Conservation (phyloP, 768 basidiomycete genomes). For the Mycena epipterygia region DNA sequence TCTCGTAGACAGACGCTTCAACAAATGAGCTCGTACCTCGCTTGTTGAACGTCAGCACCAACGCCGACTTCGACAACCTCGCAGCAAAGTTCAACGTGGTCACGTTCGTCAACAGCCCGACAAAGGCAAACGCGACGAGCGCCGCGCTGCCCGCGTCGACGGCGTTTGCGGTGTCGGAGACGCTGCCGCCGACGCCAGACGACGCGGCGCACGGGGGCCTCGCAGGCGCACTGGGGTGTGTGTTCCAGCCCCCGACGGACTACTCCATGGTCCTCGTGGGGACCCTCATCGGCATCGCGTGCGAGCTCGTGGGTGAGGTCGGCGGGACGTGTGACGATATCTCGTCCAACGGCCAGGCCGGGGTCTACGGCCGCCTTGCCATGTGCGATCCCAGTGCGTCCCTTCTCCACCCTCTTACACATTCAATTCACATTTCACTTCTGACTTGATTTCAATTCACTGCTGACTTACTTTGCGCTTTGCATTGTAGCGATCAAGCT, state of each 20-base stretch:
- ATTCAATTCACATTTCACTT: too few relatives aligned
- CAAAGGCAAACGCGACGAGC: conserved; percentile 53
- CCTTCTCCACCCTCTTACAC: not conserved
- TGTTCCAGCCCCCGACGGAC: conserved; percentile 73
- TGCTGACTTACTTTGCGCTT: not conserved
- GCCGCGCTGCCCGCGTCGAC: too few relatives aligned
- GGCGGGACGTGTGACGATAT: conserved; percentile 79
- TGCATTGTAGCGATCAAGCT: conserved; percentile 24
- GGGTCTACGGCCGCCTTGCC: conserved; percentile 82
- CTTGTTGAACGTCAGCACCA: conserved; percentile 76
- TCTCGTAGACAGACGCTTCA: too few relatives aligned
- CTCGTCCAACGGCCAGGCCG: conserved; percentile 77
- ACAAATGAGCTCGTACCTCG: too few relatives aligned
- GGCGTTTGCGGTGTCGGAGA: too few relatives aligned
- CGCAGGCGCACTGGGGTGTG: conserved; percentile 76
- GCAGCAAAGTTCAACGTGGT: conserved; percentile 70
- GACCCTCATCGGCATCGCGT: conserved; percentile 74
- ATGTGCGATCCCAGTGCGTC: conserved; percentile 84
- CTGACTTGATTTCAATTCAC: not conserved
- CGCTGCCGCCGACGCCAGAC: conserved; percentile 90
- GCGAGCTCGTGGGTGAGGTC: conserved; percentile 76
- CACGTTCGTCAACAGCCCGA: conserved; percentile 68
- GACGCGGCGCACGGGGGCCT: conserved; percentile 84
- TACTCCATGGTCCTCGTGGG: conserved; percentile 77
- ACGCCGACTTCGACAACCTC: conserved; percentile 78